Evolutionary conservation across 352 stramenopile genomes (phyloP).

Genomic region (Phytophthora vignae): DNA sequence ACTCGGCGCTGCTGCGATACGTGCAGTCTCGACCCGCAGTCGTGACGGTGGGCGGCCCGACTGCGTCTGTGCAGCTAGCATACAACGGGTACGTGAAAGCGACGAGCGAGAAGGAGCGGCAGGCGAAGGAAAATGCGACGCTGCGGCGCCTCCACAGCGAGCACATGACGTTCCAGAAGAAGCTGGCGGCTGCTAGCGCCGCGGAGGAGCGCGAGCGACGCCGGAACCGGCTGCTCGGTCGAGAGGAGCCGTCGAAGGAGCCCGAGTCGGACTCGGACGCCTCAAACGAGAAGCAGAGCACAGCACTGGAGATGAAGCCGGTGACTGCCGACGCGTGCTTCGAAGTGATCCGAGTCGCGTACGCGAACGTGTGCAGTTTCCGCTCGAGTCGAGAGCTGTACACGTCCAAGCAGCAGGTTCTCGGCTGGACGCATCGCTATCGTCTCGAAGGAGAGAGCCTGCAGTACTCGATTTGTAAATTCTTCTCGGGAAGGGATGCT

Average conservation of each 20-base stretch:
- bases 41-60: conserved; percentile 12
- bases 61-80: conserved; percentile 3
- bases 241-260: conserved; percentile 8
- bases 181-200: conserved; percentile 16
- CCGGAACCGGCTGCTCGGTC: not conserved
- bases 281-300: conserved; percentile 13
- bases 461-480: conserved; percentile 53
- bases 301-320: conserved; percentile 23
- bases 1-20: conserved; percentile 34
- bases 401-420: conserved; percentile 38
- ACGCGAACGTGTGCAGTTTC: conserved; percentile 33
- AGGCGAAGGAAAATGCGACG: conserved; percentile 39
- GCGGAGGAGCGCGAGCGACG: conserved; percentile 18
- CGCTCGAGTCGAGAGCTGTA: conserved; percentile 36
- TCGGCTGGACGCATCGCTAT: conserved; percentile 52
- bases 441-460: conserved; percentile 31
- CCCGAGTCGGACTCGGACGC: conserved; percentile 7
- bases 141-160: conserved; percentile 31
- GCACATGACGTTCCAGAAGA: conserved; percentile 45
- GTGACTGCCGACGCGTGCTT: conserved; percentile 40
- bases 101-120: conserved; percentile 36
- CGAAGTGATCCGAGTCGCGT: conserved; percentile 49
- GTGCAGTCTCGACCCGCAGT: conserved; percentile 16
- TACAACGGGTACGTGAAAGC: conserved; percentile 38
- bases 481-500: conserved; percentile 36